Evolutionary conservation across 495 filamentous ascomycete genomes (phyloP).

Genomic region (Penicillium bovifimosum): DNA sequence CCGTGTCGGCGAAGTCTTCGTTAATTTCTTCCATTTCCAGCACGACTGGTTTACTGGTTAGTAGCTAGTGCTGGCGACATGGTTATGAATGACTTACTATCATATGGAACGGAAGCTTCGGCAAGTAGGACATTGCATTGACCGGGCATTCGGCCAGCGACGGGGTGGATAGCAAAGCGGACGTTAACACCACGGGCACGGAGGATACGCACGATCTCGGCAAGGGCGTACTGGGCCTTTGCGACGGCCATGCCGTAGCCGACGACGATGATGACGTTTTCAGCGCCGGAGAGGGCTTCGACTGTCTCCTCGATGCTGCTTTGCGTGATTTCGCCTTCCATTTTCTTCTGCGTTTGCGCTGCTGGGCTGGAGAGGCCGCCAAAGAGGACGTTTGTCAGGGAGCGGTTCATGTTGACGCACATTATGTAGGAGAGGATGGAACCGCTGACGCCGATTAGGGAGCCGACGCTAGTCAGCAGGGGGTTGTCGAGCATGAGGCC

Average conservation of each 20-base stretch:
- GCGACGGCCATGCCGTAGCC: constrained; percentile 87
- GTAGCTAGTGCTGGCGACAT: background rate
- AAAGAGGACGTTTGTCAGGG: constrained; percentile 74
- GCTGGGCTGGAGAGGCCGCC: constrained; percentile 61
- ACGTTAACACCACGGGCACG: constrained; percentile 66
- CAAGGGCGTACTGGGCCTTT: constrained; percentile 79
- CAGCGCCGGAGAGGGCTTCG: constrained; percentile 61
- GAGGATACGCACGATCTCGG: constrained; percentile 66
- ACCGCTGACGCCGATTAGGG: constrained; percentile 74
- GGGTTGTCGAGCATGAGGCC: constrained; percentile 84
- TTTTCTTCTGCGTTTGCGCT: constrained; percentile 56
- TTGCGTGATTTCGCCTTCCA: constrained; percentile 66
- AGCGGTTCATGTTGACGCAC: constrained; percentile 81
- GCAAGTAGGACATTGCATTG: constrained; percentile 82
- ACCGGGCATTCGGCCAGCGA: constrained; percentile 79
- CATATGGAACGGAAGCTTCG: constrained; percentile 76
- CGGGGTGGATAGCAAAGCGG: constrained; percentile 81
- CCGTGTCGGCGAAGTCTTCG: constrained; percentile 75
- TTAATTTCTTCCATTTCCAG: constrained; percentile 91
- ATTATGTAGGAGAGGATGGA: constrained; percentile 79
- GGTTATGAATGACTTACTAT: constrained; percentile 43
- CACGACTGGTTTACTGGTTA: constrained; percentile 44
- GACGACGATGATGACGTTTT: constrained; percentile 76
- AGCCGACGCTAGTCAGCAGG: constrained; percentile 70
- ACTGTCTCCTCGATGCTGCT: constrained; percentile 71